phyloP scores from a whole-genome alignment of 2,329 filamentous ascomycete species.

The Xylaria arbuscula region DNA sequence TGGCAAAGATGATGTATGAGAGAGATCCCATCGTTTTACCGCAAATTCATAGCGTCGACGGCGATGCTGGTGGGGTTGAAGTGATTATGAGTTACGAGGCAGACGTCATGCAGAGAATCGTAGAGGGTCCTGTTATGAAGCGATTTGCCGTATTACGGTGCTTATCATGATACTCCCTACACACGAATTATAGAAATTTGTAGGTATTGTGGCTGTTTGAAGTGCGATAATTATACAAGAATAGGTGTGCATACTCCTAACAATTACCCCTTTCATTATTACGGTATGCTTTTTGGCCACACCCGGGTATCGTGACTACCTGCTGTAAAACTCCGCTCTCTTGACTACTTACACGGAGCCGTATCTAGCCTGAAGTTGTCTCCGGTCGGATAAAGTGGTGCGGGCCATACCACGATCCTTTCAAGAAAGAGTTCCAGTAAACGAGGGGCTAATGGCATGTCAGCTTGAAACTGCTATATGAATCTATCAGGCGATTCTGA shows the following conservation, averaged over 20 bases:
- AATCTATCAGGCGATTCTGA: neutral
- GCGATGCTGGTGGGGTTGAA: conserved; percentile 39
- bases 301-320: neutral
- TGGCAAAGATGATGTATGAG: conserved; percentile 38
- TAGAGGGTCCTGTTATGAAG: conserved; percentile 33
- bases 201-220: neutral
- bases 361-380: conserved; percentile 8
- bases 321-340: neutral
- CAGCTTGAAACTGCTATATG: neutral
- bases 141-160: conserved; percentile 41
- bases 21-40: conserved; percentile 48
- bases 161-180: conserved; percentile 31
- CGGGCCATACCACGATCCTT: conserved; percentile 42
- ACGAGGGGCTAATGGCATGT: conserved; percentile 43
- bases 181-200: neutral
- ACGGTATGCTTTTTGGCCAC: neutral
- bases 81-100: conserved; percentile 44
- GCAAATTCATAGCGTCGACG: conserved; percentile 36
- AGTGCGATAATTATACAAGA: conserved; percentile 19
- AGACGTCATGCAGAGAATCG: conserved; percentile 37
- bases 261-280: neutral
- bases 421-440: conserved; percentile 48
- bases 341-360: neutral
- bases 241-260: neutral
- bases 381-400: conserved; percentile 36